Percentiles rank a stretch among this genome's conserved stretches.
Conservation (phyloP, 2,329 filamentous ascomycete genomes). For the Penicillium sp. region DNA sequence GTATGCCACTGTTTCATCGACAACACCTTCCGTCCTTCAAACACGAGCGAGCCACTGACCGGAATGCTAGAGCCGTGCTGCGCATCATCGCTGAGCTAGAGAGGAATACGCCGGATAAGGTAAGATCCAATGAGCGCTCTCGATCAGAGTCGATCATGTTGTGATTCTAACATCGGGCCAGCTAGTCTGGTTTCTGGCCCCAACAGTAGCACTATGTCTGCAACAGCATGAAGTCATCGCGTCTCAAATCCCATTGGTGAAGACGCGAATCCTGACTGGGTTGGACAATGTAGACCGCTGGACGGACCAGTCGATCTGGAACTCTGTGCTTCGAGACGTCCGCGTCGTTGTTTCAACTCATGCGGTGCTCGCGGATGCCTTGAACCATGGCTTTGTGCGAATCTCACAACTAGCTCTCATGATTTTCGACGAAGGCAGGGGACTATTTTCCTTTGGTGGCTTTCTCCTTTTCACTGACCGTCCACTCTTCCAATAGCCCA, state of each 20-base stretch:
- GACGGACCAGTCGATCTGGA: slow-evolving; percentile 66
- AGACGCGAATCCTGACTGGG: slow-evolving; percentile 64
- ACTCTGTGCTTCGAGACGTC: slow-evolving; percentile 60
- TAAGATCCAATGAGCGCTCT: slow-evolving; percentile 31
- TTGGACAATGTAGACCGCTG: slow-evolving; percentile 69
- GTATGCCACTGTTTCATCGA: slow-evolving; percentile 47
- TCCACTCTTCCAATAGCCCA: slow-evolving; percentile 54
- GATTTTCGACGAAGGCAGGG: slow-evolving; percentile 77
- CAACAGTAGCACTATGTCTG: slow-evolving; percentile 63
- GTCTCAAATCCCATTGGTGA: slow-evolving; percentile 56
- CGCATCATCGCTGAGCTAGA: slow-evolving; percentile 66
- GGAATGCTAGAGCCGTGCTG: slow-evolving; percentile 57
- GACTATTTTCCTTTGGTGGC: not conserved
- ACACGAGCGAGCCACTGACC: slow-evolving; percentile 1
- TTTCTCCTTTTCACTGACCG: no score
- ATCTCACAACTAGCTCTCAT: slow-evolving; percentile 64
- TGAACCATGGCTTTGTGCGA: slow-evolving; percentile 69
- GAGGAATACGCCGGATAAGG: slow-evolving; percentile 53
- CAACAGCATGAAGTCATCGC: slow-evolving; percentile 65
- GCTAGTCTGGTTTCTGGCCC: slow-evolving; percentile 69
- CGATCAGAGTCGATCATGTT: not conserved
- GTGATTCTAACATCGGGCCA: slow-evolving; percentile 13
- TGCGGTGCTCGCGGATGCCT: slow-evolving; percentile 69
- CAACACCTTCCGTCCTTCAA: not conserved
- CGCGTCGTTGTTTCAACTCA: slow-evolving; percentile 75